phyloP scores from a whole-genome alignment of 345 rosid species.

The Syzygium aqueum region DNA sequence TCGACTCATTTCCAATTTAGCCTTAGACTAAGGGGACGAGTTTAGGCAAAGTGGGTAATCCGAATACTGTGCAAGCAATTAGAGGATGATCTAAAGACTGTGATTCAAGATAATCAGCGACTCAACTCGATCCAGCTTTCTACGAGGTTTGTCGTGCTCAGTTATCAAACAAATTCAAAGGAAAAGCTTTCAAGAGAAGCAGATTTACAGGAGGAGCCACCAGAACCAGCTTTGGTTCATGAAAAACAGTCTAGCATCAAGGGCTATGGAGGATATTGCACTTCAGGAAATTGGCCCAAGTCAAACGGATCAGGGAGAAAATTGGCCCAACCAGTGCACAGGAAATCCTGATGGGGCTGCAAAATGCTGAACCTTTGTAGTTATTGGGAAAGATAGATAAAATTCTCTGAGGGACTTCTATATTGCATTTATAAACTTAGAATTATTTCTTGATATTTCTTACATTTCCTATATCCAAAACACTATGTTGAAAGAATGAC shows the following conservation, averaged over 20 bases:
- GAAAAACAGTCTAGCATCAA: too few relatives aligned
- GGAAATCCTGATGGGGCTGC: neutral
- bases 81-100: neutral
- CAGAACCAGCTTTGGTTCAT: neutral
- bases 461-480: neutral
- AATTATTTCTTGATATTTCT: neutral
- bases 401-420: neutral
- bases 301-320: too few relatives aligned
- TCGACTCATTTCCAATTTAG: neutral
- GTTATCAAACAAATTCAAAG: neutral
- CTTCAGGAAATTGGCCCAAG: too few relatives aligned
- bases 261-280: too few relatives aligned
- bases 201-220: neutral
- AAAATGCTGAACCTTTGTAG: neutral
- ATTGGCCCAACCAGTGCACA: too few relatives aligned
- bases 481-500: neutral
- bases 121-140: too few relatives aligned
- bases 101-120: neutral
- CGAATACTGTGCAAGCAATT: neutral
- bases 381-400: neutral
- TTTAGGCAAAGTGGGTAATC: neutral
- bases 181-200: neutral
- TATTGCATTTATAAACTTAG: neutral
- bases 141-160: neutral
- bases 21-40: neutral